Evolutionary conservation across 2,329 filamentous ascomycete species (phyloP).

Genomic region (Fusarium sp.): DNA sequence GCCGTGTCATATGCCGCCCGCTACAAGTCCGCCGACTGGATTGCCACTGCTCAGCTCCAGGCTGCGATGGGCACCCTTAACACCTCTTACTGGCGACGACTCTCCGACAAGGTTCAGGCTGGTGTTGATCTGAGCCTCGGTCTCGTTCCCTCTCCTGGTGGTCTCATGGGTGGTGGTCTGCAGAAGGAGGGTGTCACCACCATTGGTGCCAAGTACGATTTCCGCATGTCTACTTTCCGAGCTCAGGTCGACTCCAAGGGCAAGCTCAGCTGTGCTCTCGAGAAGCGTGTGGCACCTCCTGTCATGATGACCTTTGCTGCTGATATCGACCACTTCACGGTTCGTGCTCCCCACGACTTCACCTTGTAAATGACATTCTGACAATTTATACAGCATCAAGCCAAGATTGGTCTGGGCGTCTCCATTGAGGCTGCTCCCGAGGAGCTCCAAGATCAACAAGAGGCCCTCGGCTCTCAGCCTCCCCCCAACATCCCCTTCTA

Average conservation of each 20-base stretch:
- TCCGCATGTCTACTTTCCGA: slow-evolving; percentile 93
- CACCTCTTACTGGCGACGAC: slow-evolving; percentile 90
- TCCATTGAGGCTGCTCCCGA: slow-evolving; percentile 88
- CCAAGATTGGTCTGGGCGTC: slow-evolving; percentile 93
- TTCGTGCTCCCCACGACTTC: slow-evolving; percentile 61
- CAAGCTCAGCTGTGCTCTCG: slow-evolving; percentile 90
- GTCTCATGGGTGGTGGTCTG: slow-evolving; percentile 78
- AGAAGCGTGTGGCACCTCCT: slow-evolving; percentile 94
- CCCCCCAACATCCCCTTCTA: slow-evolving; percentile 74
- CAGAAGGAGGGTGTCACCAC: slow-evolving; percentile 91
- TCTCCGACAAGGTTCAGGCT: slow-evolving; percentile 95
- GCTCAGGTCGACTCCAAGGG: slow-evolving; percentile 96
- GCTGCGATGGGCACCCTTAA: slow-evolving; percentile 84
- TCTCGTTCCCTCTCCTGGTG: slow-evolving; percentile 72
- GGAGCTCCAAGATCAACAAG: slow-evolving; percentile 88
- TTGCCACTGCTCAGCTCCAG: slow-evolving; percentile 89
- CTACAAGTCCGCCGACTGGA: slow-evolving; percentile 94
- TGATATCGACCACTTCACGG: slow-evolving; percentile 95
- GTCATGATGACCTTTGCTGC: slow-evolving; percentile 95
- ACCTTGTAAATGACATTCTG: slow-evolving; percentile 4
- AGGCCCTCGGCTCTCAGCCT: slow-evolving; percentile 63
- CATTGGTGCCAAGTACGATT: slow-evolving; percentile 97
- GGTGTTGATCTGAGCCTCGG: slow-evolving; percentile 94
- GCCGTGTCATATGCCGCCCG: slow-evolving; percentile 88
- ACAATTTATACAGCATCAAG: slow-evolving; percentile 76